Percentiles rank a stretch among this genome's conserved stretches.
Evolutionary conservation across 805 yeast genomes (phyloP).

Genomic region (Kuraishia capsulata): DNA sequence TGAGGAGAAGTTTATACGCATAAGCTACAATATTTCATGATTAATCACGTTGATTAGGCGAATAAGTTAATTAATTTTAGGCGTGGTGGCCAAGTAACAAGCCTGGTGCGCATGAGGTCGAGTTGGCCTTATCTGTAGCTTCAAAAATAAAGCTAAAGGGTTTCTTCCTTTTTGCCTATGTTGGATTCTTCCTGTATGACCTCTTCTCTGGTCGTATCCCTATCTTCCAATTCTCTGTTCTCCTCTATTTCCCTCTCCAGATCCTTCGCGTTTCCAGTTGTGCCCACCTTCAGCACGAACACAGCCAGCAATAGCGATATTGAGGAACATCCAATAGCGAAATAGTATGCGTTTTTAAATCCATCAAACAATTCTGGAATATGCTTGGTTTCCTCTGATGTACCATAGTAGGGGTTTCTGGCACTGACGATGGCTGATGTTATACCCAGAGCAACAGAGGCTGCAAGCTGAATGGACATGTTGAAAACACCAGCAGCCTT

Average conservation of each 20-base stretch:
- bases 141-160: too few relatives aligned
- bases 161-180: too few relatives aligned
- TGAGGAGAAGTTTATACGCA: too few relatives aligned
- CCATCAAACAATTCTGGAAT: conserved; percentile 18
- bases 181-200: too few relatives aligned
- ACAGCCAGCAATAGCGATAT: conserved; percentile 16
- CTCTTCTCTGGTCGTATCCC: too few relatives aligned
- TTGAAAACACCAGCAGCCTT: conserved; percentile 41
- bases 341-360: conserved; percentile 27
- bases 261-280: conserved; percentile 5
- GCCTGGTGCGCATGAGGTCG: too few relatives aligned
- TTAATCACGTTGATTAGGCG: too few relatives aligned
- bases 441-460: conserved; percentile 32
- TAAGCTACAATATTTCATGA: too few relatives aligned
- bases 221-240: background rate
- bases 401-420: conserved; percentile 21
- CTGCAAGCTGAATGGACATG: conserved; percentile 30
- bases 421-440: conserved; percentile 29
- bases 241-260: background rate
- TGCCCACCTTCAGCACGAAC: conserved; percentile 21
- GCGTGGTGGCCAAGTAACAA: too few relatives aligned
- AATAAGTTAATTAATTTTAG: too few relatives aligned
- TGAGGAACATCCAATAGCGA: conserved; percentile 25
- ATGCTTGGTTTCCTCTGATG: conserved; percentile 13
- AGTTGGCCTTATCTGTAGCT: too few relatives aligned